Evolutionary conservation across 805 yeast genomes (phyloP).

Genomic region (Candida adriatica): DNA sequence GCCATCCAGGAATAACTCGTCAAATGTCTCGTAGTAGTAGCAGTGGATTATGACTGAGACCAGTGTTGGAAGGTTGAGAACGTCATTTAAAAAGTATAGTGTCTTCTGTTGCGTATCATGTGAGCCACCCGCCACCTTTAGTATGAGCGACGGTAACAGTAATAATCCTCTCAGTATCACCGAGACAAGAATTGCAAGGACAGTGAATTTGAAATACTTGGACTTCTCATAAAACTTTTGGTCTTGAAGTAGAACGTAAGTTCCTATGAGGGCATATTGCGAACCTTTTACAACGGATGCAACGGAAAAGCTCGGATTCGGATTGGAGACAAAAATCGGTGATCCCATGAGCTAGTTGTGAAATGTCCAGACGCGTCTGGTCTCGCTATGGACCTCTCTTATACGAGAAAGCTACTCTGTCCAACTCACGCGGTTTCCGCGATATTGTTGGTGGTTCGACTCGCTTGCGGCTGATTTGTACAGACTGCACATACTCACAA

Average conservation of each 20-base stretch:
- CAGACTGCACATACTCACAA: no score
- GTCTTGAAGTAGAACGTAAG: constrained; percentile 13
- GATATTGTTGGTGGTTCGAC: no score
- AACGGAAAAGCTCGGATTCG: constrained; percentile 11
- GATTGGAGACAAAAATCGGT: constrained; percentile 16
- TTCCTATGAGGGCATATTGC: constrained; percentile 14
- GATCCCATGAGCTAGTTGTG: constrained; percentile 12
- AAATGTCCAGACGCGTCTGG: no score
- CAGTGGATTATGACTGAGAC: constrained; percentile 2
- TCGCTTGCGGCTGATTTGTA: no score
- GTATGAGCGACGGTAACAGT: constrained; percentile 2
- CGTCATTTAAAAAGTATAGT: not conserved
- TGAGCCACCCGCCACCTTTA: not conserved
- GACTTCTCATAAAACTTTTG: constrained; percentile 12
- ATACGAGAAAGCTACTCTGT: no score
- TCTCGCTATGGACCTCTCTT: no score
- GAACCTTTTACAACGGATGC: constrained; percentile 13
- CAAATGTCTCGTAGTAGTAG: constrained; percentile 6
- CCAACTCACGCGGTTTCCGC: no score
- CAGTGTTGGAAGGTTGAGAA: constrained; percentile 1
- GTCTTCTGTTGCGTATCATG: not conserved
- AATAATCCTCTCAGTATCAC: constrained; percentile 3
- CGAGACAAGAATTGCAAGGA: constrained; percentile 8
- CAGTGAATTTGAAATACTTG: constrained; percentile 8
- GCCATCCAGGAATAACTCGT: constrained; percentile 10